These are phyloP conservation scores for Pseudonitzschia multiseries DNA, from an alignment of 108 stramenopile genomes.

Conservation along the genomic window DNA sequence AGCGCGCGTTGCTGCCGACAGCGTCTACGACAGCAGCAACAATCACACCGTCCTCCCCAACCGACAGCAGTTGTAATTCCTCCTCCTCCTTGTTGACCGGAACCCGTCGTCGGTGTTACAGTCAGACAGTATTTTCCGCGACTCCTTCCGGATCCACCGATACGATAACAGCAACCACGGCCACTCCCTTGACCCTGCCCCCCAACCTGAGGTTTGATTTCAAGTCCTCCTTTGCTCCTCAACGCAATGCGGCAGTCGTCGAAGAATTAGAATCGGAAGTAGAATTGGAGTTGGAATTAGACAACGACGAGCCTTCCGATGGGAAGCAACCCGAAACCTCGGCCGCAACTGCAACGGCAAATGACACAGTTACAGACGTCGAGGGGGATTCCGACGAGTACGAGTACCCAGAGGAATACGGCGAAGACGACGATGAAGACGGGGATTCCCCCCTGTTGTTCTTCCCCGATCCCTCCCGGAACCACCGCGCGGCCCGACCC, in stretches of 20 bases:
- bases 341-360: too few species aligned
- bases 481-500: conserved; percentile 47
- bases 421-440: conserved; percentile 27
- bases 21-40: background rate
- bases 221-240: conserved; percentile 52
- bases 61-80: background rate
- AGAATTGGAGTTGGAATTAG: background rate
- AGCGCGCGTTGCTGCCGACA: background rate
- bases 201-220: conserved; percentile 62
- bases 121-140: background rate
- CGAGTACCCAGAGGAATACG: conserved; percentile 4
- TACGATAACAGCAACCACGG: too few species aligned
- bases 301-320: conserved; percentile 4
- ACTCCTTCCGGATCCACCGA: too few species aligned
- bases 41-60: too few species aligned
- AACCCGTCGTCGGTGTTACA: background rate
- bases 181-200: conserved; percentile 15
- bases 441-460: conserved; percentile 24
- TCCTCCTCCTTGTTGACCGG: background rate
- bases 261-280: background rate
- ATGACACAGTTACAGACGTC: too few species aligned
- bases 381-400: too few species aligned
- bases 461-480: conserved; percentile 27
- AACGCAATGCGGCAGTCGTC: conserved; percentile 4
- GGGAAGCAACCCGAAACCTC: conserved; percentile 12